Percentiles rank a stretch among this genome's conserved stretches.
These are phyloP conservation scores for Zygoascus tannicola DNA, from an alignment of 805 yeast genomes.

Conservation along the genomic window DNA sequence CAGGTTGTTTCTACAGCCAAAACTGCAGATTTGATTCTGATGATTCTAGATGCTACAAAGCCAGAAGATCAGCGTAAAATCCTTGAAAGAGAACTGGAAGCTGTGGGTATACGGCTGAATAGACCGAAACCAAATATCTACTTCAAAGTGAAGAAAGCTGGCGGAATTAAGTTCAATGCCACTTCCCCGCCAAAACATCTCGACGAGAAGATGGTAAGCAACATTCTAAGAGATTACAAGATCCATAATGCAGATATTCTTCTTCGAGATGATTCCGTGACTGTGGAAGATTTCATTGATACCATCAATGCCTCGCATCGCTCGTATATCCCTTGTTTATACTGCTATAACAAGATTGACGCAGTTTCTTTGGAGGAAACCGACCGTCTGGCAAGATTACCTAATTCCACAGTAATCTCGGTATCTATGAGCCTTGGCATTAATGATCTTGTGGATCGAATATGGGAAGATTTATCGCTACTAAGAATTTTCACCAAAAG, in stretches of 20 bases:
- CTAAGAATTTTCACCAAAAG: constrained; percentile 76
- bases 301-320: constrained; percentile 80
- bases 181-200: constrained; percentile 74
- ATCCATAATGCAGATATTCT: constrained; percentile 91
- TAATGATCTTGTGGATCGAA: constrained; percentile 80
- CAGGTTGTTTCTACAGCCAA: constrained; percentile 95
- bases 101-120: constrained; percentile 87
- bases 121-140: constrained; percentile 72
- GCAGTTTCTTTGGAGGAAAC: constrained; percentile 92
- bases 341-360: constrained; percentile 91
- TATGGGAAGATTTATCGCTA: constrained; percentile 80
- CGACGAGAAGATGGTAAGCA: constrained; percentile 69
- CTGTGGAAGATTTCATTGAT: constrained; percentile 90
- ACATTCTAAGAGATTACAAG: constrained; percentile 74
- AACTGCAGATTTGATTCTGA: constrained; percentile 84
- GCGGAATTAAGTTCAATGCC: constrained; percentile 80
- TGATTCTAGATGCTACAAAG: constrained; percentile 94
- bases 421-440: constrained; percentile 84
- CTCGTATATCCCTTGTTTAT: constrained; percentile 81
- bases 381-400: constrained; percentile 83
- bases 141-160: constrained; percentile 72
- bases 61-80: constrained; percentile 81
- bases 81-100: constrained; percentile 80
- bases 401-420: constrained; percentile 88
- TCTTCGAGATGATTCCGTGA: constrained; percentile 77